These are phyloP conservation scores for Diaporthe batatas DNA, from an alignment of 2,329 filamentous ascomycete species.

Conservation along the genomic window DNA sequence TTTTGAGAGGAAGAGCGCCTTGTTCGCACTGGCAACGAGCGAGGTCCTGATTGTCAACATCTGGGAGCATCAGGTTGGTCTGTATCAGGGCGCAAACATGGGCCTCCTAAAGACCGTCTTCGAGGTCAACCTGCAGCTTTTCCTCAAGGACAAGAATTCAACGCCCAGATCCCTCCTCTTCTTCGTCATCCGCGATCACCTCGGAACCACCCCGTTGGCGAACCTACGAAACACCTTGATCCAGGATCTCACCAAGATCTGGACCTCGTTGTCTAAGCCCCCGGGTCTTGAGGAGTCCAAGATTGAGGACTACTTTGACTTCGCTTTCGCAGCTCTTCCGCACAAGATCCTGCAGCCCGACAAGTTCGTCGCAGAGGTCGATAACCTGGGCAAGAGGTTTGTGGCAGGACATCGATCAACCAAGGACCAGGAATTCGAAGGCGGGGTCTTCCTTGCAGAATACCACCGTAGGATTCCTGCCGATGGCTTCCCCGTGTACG, in stretches of 20 bases:
- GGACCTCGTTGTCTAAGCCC: conserved; percentile 93
- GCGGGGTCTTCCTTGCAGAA: conserved; percentile 89
- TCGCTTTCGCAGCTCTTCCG: conserved; percentile 93
- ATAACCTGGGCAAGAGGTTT: conserved; percentile 85
- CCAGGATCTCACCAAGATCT: conserved; percentile 91
- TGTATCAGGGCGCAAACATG: conserved; percentile 99
- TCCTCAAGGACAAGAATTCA: conserved; percentile 94
- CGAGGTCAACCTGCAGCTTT: conserved; percentile 97
- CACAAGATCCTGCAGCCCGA: conserved; percentile 98
- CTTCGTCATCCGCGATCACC: conserved; percentile 98
- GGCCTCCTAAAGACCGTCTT: conserved; percentile 98
- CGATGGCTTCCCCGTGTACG: conserved; percentile 95
- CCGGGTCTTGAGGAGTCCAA: conserved; percentile 86
- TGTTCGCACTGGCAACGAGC: conserved; percentile 96
- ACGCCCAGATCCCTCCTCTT: conserved; percentile 93
- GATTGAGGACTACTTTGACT: conserved; percentile 99
- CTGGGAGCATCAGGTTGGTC: conserved; percentile 98
- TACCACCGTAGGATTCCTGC: conserved; percentile 97
- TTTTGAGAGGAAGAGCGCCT: conserved; percentile 97
- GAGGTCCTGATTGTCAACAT: conserved; percentile 99
- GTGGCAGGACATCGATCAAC: conserved; percentile 81
- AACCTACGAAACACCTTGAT: conserved; percentile 93
- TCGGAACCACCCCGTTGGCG: conserved; percentile 89
- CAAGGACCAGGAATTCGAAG: conserved; percentile 80
- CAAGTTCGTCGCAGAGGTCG: conserved; percentile 85